Percentiles rank a stretch among this genome's conserved stretches.
Conservation (phyloP, 306 rosid species). For the Quercus robur region DNA sequence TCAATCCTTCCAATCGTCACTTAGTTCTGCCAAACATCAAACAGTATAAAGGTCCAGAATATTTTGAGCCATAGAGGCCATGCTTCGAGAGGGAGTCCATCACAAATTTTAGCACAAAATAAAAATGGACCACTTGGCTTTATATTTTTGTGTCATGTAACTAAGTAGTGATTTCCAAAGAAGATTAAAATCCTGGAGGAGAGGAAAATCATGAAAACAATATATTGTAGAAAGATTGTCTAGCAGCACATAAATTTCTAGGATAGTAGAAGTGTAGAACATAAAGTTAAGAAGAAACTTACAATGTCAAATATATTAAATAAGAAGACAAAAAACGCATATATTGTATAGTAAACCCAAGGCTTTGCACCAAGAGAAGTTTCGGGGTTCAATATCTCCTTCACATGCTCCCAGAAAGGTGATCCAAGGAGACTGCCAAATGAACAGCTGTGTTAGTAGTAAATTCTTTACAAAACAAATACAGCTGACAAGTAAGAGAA, state of each 20-base stretch:
- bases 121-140: background rate
- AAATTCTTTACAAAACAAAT: slow-evolving; percentile 14
- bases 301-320: slow-evolving; percentile 97
- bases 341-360: slow-evolving; percentile 89
- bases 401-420: slow-evolving; percentile 80
- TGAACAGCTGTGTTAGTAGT: slow-evolving; percentile 13
- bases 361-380: slow-evolving; percentile 85
- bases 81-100: background rate
- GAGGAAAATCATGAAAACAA: slow-evolving; percentile 7
- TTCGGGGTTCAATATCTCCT: slow-evolving; percentile 91
- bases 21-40: background rate
- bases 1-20: background rate
- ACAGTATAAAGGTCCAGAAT: background rate
- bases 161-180: background rate
- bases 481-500: background rate
- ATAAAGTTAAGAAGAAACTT: slow-evolving; percentile 42
- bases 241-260: slow-evolving; percentile 10
- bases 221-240: background rate
- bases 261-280: background rate
- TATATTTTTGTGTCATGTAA: background rate
- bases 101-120: background rate
- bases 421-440: slow-evolving; percentile 79
- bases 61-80: background rate
- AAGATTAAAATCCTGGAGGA: background rate
- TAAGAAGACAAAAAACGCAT: slow-evolving; percentile 88